Percentiles rank a stretch among this genome's conserved stretches.
Conservation (phyloP, 257 asterid species). For the Euphrasia confusa region DNA sequence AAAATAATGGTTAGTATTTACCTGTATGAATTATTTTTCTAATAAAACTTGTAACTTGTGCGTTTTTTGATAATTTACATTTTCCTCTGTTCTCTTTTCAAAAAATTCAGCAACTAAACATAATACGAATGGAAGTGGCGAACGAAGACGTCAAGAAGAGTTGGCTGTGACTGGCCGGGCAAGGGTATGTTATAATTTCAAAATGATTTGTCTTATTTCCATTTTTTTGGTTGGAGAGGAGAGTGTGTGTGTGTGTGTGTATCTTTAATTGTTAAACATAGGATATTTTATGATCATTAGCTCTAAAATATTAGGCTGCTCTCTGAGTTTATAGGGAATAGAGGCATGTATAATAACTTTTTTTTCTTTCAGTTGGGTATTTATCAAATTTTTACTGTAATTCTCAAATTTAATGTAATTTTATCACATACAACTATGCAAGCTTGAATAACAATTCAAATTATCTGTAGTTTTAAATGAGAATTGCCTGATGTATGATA, state of each 20-base stretch:
- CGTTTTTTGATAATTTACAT: not conserved
- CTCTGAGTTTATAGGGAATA: not conserved
- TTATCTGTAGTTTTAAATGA: constrained; percentile 18
- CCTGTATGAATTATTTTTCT: constrained; percentile 18
- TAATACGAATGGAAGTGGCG: constrained; percentile 27
- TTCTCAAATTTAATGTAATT: not conserved
- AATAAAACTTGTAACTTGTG: not conserved
- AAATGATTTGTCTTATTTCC: not conserved
- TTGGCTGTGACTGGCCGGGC: constrained; percentile 21
- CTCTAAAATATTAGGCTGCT: not conserved
- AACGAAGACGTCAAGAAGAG: constrained; percentile 27
- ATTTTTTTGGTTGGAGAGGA: not conserved
- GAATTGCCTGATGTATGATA: constrained; percentile 5
- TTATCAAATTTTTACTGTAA: not conserved
- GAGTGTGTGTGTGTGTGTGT: not conserved
- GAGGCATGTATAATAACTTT: not conserved
- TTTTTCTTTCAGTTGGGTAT: not conserved
- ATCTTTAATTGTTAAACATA: not conserved
- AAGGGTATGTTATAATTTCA: constrained; percentile 41
- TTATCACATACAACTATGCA: constrained; percentile 3
- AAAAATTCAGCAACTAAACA: constrained; percentile 47
- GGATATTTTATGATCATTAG: constrained; percentile 5
- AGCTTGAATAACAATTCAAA: constrained; percentile 8
- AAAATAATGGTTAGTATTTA: constrained; percentile 50
- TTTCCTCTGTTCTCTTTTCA: constrained; percentile 17